These are phyloP conservation scores for Pestalotiopsis sp. DNA, from an alignment of 2,329 filamentous ascomycete species.

Conservation along the genomic window DNA sequence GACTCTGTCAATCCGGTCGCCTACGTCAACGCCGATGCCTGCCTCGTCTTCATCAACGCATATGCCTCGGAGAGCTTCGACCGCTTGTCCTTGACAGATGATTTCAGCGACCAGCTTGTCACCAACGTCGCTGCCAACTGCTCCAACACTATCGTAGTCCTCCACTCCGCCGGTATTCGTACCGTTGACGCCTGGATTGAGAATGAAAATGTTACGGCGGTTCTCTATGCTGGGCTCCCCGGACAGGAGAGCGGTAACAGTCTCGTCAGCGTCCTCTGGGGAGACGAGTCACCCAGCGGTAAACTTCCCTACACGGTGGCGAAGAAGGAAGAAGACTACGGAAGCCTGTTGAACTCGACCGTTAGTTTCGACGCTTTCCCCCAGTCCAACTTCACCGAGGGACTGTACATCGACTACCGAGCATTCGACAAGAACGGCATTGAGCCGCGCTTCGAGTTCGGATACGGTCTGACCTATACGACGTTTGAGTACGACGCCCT, in stretches of 20 bases:
- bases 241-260: constrained; percentile 84
- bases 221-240: constrained; percentile 78
- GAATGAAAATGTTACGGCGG: constrained; percentile 72
- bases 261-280: constrained; percentile 69
- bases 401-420: constrained; percentile 87
- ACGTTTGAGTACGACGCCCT: constrained; percentile 61
- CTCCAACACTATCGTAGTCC: constrained; percentile 62
- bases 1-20: constrained; percentile 34
- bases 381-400: constrained; percentile 80
- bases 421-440: constrained; percentile 78
- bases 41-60: constrained; percentile 81
- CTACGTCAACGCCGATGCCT: constrained; percentile 66
- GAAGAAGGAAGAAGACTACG: constrained; percentile 39
- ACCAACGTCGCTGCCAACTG: constrained; percentile 19
- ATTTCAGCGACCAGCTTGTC: constrained; percentile 20
- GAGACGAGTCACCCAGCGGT: constrained; percentile 34
- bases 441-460: constrained; percentile 79
- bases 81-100: constrained; percentile 15
- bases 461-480: constrained; percentile 81
- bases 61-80: constrained; percentile 74
- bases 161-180: constrained; percentile 57
- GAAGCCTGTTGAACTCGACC: constrained; percentile 66
- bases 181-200: constrained; percentile 85
- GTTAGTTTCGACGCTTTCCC: constrained; percentile 46
- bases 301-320: constrained; percentile 34